Percentiles rank a stretch among this genome's conserved stretches.
These are phyloP conservation scores for Tolypocladium guangdongense DNA, from an alignment of 2,329 filamentous ascomycete species.

Conservation along the genomic window DNA sequence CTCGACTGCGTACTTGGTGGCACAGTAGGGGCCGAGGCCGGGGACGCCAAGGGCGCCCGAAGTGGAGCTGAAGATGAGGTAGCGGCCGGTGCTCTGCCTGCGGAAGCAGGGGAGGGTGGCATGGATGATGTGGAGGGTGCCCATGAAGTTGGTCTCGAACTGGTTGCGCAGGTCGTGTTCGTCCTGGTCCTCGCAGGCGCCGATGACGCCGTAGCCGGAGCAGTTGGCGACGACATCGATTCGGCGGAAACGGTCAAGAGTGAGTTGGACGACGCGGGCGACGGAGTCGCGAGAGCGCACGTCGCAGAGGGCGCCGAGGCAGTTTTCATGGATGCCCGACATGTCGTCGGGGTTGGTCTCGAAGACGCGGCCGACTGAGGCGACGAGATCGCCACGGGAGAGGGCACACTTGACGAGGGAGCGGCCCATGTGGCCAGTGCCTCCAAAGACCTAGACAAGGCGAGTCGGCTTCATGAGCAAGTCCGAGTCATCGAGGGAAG, in stretches of 20 bases:
- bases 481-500: background rate
- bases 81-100: slow-evolving; percentile 62
- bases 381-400: slow-evolving; percentile 70
- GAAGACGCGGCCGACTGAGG: slow-evolving; percentile 72
- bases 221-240: slow-evolving; percentile 90
- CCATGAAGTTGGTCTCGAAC: slow-evolving; percentile 97
- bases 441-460: slow-evolving; percentile 68
- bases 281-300: slow-evolving; percentile 76
- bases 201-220: slow-evolving; percentile 90
- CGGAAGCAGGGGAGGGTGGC: slow-evolving; percentile 81
- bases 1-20: slow-evolving; percentile 94
- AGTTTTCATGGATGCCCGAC: slow-evolving; percentile 59
- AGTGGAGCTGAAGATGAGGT: slow-evolving; percentile 90
- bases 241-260: slow-evolving; percentile 64
- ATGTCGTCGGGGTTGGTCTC: slow-evolving; percentile 67
- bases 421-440: slow-evolving; percentile 93
- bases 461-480: slow-evolving; percentile 4
- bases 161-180: slow-evolving; percentile 90
- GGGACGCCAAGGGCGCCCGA: slow-evolving; percentile 89
- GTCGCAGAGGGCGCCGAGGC: slow-evolving; percentile 77
- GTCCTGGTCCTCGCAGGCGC: slow-evolving; percentile 92
- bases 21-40: slow-evolving; percentile 86
- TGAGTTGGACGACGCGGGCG: slow-evolving; percentile 54
- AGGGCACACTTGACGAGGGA: slow-evolving; percentile 78
- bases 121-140: slow-evolving; percentile 87